These are phyloP conservation scores for Beta macrorhiza DNA, from an alignment of 179 eudicot genomes.

Conservation along the genomic window DNA sequence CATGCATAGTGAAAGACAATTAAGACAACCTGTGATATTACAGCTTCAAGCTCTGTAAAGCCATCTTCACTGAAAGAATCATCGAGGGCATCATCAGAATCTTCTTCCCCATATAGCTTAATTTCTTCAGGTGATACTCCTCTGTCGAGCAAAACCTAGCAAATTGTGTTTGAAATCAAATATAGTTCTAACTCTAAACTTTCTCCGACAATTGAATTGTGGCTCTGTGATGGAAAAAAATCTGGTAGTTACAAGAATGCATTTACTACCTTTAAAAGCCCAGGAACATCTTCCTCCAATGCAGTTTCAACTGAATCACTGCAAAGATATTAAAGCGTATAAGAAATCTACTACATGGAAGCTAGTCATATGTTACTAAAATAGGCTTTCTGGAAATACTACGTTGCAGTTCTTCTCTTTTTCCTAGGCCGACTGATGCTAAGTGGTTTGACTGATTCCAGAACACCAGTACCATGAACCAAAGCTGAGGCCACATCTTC, in stretches of 20 bases:
- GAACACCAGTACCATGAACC: slow-evolving; percentile 33
- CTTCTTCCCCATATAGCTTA: slow-evolving; percentile 81
- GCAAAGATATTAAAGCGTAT: slow-evolving; percentile 23
- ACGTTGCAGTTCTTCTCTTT: slow-evolving; percentile 73
- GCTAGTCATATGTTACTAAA: neutral
- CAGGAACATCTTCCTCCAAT: slow-evolving; percentile 97
- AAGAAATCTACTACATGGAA: slow-evolving; percentile 22
- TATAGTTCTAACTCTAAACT: neutral
- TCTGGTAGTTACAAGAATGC: slow-evolving; percentile 4
- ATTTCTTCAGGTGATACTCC: slow-evolving; percentile 72
- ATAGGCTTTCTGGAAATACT: slow-evolving; percentile 27
- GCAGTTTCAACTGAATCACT: slow-evolving; percentile 89
- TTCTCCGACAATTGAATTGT: neutral
- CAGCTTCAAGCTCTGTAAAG: slow-evolving; percentile 82
- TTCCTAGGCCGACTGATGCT: slow-evolving; percentile 47
- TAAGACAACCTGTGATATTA: slow-evolving; percentile 66
- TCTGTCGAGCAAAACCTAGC: slow-evolving; percentile 77
- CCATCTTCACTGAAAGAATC: slow-evolving; percentile 53
- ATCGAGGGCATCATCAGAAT: slow-evolving; percentile 56
- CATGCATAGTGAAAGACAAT: slow-evolving; percentile 16
- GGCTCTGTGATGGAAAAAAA: neutral
- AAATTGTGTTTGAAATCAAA: slow-evolving; percentile 6
- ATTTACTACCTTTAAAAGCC: slow-evolving; percentile 68
- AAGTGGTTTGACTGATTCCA: slow-evolving; percentile 45
- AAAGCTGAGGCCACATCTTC: slow-evolving; percentile 29